These are phyloP conservation scores for Salix arbutifolia DNA, from an alignment of 345 rosid species.

Conservation along the genomic window DNA sequence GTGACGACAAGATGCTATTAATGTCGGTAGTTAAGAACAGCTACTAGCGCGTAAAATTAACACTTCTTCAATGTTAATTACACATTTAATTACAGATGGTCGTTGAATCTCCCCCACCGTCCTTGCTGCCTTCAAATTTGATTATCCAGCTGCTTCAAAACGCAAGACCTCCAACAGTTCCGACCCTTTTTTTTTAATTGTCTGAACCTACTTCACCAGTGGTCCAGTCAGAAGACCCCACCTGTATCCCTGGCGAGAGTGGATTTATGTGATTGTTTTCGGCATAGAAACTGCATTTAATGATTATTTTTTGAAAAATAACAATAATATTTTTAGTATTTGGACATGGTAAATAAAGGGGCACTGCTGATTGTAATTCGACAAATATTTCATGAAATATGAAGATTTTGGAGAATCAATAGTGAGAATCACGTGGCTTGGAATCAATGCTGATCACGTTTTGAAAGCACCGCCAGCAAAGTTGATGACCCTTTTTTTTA, in stretches of 20 bases:
- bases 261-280: neutral
- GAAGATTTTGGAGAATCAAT: neutral
- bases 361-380: neutral
- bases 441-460: neutral
- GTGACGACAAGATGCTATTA: neutral
- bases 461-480: neutral
- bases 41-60: neutral
- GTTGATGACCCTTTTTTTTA: neutral
- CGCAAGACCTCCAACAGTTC: too few relatives aligned
- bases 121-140: neutral
- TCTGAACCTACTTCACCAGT: neutral
- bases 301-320: too few relatives aligned
- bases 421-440: constrained; percentile 3
- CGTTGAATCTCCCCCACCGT: neutral
- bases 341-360: neutral
- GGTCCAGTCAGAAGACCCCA: neutral
- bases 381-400: neutral
- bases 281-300: too few relatives aligned
- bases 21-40: neutral
- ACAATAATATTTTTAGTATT: neutral
- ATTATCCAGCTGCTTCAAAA: neutral
- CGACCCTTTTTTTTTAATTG: neutral
- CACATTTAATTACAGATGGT: neutral
- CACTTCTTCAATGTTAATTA: neutral
- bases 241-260: neutral